These are phyloP conservation scores for Marasmius sp. DNA, from an alignment of 1,284 basidiomycete genomes.

Conservation along the genomic window DNA sequence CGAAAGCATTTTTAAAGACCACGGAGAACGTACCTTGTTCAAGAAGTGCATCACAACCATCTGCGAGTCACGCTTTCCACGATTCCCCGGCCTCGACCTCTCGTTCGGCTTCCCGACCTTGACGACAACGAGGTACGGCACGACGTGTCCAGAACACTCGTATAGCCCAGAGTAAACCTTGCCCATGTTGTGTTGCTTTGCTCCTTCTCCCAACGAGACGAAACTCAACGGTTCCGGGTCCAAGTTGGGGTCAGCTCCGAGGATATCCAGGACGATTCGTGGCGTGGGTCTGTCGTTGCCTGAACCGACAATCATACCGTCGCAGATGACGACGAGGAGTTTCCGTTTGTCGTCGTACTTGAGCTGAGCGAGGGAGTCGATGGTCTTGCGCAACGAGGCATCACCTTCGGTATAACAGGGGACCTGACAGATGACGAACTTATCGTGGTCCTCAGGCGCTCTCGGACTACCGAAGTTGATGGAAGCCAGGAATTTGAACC, in stretches of 20 bases:
- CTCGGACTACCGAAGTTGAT: slow-evolving; percentile 84
- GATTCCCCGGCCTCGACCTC: slow-evolving; percentile 89
- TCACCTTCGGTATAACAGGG: slow-evolving; percentile 98
- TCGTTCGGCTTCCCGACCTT: slow-evolving; percentile 97
- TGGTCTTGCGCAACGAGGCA: slow-evolving; percentile 82
- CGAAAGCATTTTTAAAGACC: slow-evolving; percentile 1
- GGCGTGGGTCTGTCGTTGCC: slow-evolving; percentile 93
- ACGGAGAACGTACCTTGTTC: slow-evolving; percentile 71
- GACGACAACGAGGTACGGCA: slow-evolving; percentile 95
- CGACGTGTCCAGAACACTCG: slow-evolving; percentile 92
- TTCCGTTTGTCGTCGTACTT: slow-evolving; percentile 99
- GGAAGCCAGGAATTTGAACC: slow-evolving; percentile 97
- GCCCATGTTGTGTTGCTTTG: slow-evolving; percentile 97
- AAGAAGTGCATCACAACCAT: slow-evolving; percentile 96
- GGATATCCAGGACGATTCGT: slow-evolving; percentile 93
- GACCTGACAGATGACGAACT: slow-evolving; percentile 98
- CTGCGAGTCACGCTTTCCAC: slow-evolving; percentile 97
- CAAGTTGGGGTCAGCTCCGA: slow-evolving; percentile 90
- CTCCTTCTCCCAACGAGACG: slow-evolving; percentile 90
- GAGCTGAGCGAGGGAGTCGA: slow-evolving; percentile 91
- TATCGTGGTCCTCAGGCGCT: slow-evolving; percentile 95
- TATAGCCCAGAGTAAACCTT: slow-evolving; percentile 98
- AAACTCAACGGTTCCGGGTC: slow-evolving; percentile 96
- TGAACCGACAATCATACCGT: slow-evolving; percentile 97
- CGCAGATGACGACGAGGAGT: slow-evolving; percentile 91